Conservation (phyloP, 2,329 filamentous ascomycete genomes). For the Penicillium oxalicum region DNA sequence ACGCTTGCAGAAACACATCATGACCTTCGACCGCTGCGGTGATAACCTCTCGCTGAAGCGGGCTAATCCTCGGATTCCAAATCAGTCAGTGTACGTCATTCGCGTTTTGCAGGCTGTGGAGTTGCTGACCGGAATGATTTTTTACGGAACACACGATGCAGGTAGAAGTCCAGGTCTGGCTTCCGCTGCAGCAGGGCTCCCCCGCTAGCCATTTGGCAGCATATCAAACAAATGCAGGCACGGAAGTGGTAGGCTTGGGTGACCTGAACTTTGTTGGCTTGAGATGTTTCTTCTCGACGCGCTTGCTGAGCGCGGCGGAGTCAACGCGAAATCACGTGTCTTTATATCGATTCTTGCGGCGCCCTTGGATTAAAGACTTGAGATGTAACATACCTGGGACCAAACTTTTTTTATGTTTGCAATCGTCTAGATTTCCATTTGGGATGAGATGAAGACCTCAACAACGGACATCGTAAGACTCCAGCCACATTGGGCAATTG, state of each 20-base stretch:
- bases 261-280: background rate
- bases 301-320: background rate
- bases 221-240: constrained; percentile 6
- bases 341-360: background rate
- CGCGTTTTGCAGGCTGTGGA: background rate
- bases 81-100: no score
- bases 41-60: constrained; percentile 83
- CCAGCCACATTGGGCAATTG: no score
- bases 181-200: constrained; percentile 23
- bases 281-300: background rate
- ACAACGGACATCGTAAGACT: no score
- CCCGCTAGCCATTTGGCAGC: constrained; percentile 24
- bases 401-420: no score
- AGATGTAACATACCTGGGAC: no score
- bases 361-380: no score
- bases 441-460: no score
- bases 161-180: constrained; percentile 65
- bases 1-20: constrained; percentile 88
- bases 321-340: constrained; percentile 1
- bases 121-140: constrained; percentile 58
- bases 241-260: background rate
- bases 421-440: no score
- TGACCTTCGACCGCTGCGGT: constrained; percentile 70
- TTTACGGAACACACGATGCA: constrained; percentile 69
- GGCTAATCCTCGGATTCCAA: constrained; percentile 44